phyloP scores from a whole-genome alignment of 352 stramenopile genomes.

The Phytophthora multivora region DNA sequence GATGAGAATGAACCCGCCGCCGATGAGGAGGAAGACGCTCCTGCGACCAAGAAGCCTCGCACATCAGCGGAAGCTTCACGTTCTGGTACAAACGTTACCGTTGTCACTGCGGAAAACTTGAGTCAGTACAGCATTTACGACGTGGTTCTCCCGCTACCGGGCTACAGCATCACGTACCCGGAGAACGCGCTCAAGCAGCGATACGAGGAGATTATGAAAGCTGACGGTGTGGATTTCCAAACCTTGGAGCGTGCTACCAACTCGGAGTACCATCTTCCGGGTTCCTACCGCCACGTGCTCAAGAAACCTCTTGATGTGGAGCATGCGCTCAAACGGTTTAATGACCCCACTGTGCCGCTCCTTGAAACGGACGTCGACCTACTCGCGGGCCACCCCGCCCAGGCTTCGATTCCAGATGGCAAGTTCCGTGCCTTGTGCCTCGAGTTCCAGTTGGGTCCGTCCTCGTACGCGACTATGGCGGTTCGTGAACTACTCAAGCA shows the following conservation, averaged over 20 bases:
- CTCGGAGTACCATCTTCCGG: constrained; percentile 92
- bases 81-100: constrained; percentile 11
- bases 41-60: constrained; percentile 26
- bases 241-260: constrained; percentile 65
- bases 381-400: constrained; percentile 39
- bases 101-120: constrained; percentile 92
- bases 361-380: constrained; percentile 94
- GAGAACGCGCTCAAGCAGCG: constrained; percentile 77
- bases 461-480: constrained; percentile 96
- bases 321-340: constrained; percentile 93
- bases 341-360: constrained; percentile 91
- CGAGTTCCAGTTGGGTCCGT: constrained; percentile 84
- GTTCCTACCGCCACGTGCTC: constrained; percentile 94
- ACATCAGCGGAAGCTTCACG: constrained; percentile 49
- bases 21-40: constrained; percentile 28
- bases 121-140: constrained; percentile 92
- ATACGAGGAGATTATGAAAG: constrained; percentile 66
- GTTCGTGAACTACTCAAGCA: constrained; percentile 96
- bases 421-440: constrained; percentile 76
- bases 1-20: constrained; percentile 36
- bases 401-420: constrained; percentile 62
- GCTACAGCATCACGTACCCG: constrained; percentile 90
- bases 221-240: constrained; percentile 74
- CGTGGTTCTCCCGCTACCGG: constrained; percentile 96
- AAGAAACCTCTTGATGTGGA: constrained; percentile 88